phyloP scores from a whole-genome alignment of 805 yeast species.

The Torulaspora maleeae region DNA sequence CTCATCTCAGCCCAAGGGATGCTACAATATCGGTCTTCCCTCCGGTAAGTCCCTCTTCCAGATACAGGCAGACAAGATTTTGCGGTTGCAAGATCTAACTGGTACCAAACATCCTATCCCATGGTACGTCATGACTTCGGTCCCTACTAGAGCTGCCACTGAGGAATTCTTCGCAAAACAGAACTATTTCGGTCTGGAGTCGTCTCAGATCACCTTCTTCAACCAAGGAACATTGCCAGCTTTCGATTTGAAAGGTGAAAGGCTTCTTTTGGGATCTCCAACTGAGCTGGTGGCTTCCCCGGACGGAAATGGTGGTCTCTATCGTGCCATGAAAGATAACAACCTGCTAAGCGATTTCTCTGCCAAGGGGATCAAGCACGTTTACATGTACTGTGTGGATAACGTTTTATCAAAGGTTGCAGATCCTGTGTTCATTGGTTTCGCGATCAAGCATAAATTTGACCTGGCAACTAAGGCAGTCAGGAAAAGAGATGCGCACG shows the following conservation, averaged over 20 bases:
- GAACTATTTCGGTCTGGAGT: constrained; percentile 64
- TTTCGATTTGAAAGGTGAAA: constrained; percentile 61
- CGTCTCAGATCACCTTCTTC: constrained; percentile 66
- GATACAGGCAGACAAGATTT: constrained; percentile 84
- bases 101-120: constrained; percentile 40
- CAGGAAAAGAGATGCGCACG: constrained; percentile 81
- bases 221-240: constrained; percentile 97
- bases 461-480: constrained; percentile 91
- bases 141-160: constrained; percentile 74
- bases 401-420: constrained; percentile 88
- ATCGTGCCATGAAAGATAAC: constrained; percentile 68
- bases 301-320: constrained; percentile 97
- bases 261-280: constrained; percentile 58
- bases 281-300: constrained; percentile 74
- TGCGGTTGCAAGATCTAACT: constrained; percentile 48
- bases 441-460: constrained; percentile 60
- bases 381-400: constrained; percentile 97
- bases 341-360: constrained; percentile 65
- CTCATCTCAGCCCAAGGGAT: constrained; percentile 87
- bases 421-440: constrained; percentile 83
- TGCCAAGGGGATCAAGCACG: constrained; percentile 68
- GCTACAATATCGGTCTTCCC: constrained; percentile 82
- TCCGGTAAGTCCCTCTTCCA: constrained; percentile 82
- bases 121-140: constrained; percentile 95
- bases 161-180: constrained; percentile 61